Evolutionary conservation across 2,329 filamentous ascomycete genomes (phyloP).

Genomic region (Colletotrichum gloeosporioides): DNA sequence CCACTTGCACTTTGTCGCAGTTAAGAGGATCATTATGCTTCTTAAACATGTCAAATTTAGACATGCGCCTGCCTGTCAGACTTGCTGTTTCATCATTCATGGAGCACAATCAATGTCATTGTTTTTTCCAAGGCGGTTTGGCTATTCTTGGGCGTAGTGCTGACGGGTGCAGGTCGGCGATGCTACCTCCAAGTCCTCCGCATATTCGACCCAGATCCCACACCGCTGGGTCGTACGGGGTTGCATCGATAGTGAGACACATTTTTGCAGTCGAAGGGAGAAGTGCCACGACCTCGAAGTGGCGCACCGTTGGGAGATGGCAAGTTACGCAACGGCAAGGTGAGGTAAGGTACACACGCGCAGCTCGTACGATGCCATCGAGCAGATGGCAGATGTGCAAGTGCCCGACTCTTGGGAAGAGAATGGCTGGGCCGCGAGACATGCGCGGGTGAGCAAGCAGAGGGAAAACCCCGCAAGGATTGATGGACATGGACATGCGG

Average conservation of each 20-base stretch:
- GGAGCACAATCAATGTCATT: background rate
- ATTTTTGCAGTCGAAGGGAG: background rate
- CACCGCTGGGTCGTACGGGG: background rate
- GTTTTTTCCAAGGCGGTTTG: background rate
- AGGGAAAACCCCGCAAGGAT: background rate
- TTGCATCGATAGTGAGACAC: background rate
- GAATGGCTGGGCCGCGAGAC: background rate
- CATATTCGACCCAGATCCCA: background rate
- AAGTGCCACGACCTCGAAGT: background rate
- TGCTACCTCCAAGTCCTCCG: background rate
- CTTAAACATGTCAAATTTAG: background rate
- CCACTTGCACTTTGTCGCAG: background rate
- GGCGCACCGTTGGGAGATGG: background rate
- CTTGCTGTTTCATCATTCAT: background rate
- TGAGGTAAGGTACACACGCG: background rate
- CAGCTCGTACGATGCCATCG: background rate
- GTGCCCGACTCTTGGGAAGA: background rate
- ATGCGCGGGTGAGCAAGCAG: background rate
- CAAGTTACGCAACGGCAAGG: background rate
- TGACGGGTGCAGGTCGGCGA: background rate
- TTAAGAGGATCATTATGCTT: background rate
- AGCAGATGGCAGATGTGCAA: background rate
- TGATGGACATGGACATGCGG: background rate
- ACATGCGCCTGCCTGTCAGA: background rate
- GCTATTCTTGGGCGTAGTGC: background rate